phyloP scores from a whole-genome alignment of 2,329 filamentous ascomycete genomes.

The Cladophialophora yegresii region DNA sequence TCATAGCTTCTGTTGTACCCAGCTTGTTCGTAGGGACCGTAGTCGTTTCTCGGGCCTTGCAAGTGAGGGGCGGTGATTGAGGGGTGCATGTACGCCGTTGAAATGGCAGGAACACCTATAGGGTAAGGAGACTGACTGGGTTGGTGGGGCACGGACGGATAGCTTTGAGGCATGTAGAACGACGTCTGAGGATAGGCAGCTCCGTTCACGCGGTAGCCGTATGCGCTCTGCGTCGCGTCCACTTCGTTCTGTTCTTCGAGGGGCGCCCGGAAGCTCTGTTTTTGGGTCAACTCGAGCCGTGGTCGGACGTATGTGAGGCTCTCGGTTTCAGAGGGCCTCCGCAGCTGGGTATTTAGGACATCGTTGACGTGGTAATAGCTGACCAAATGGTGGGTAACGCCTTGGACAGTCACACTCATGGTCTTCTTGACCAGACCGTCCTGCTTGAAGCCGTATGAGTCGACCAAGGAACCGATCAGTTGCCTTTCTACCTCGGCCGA shows the following conservation, averaged over 20 bases:
- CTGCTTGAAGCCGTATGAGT: slow-evolving; percentile 84
- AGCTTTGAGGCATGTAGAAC: slow-evolving; percentile 32
- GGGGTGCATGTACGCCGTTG: slow-evolving; percentile 32
- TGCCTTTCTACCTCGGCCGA: slow-evolving; percentile 56
- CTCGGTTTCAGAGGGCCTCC: slow-evolving; percentile 59
- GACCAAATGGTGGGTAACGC: slow-evolving; percentile 79
- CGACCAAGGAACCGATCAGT: slow-evolving; percentile 79
- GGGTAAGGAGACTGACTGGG: slow-evolving; percentile 30
- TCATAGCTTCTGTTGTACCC: slow-evolving; percentile 34
- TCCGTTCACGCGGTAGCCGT: slow-evolving; percentile 45
- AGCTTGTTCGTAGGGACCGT: slow-evolving; percentile 34
- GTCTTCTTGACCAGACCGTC: slow-evolving; percentile 89
- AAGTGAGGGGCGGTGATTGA: slow-evolving; percentile 29
- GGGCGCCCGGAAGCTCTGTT: slow-evolving; percentile 67
- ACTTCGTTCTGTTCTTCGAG: slow-evolving; percentile 61
- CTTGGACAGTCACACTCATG: slow-evolving; percentile 74
- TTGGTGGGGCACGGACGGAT: slow-evolving; percentile 33
- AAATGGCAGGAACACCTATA: slow-evolving; percentile 31
- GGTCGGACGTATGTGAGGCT: slow-evolving; percentile 56
- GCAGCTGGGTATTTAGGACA: slow-evolving; percentile 64
- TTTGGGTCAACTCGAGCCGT: slow-evolving; percentile 59
- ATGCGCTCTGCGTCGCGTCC: slow-evolving; percentile 44
- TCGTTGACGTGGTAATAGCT: slow-evolving; percentile 86
- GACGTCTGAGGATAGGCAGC: slow-evolving; percentile 35
- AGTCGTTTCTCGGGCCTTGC: slow-evolving; percentile 32